phyloP scores from a whole-genome alignment of 495 filamentous ascomycete species.

The Aspergillus steynii region DNA sequence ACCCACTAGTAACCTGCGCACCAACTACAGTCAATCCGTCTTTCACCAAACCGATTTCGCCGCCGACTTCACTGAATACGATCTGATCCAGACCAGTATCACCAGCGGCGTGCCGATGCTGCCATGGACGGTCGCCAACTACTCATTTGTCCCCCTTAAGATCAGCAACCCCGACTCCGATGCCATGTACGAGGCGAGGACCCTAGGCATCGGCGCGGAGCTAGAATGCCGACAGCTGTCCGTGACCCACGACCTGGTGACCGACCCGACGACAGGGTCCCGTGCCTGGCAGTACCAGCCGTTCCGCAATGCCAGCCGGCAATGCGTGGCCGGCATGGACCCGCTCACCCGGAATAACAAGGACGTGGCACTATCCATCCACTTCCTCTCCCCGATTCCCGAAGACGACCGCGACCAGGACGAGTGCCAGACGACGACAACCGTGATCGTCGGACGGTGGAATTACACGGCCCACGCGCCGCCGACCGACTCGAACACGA shows the following conservation, averaged over 20 bases:
- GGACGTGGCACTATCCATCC: conserved; percentile 36
- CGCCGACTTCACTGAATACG: conserved; percentile 42
- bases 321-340: conserved; percentile 34
- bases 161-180: conserved; percentile 26
- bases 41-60: conserved; percentile 39
- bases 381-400: conserved; percentile 33
- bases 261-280: conserved; percentile 13
- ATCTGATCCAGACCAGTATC: conserved; percentile 44
- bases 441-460: conserved; percentile 44
- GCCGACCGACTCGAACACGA: conserved; percentile 33
- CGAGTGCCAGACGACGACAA: conserved; percentile 37
- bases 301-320: conserved; percentile 25
- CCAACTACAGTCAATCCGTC: conserved; percentile 37
- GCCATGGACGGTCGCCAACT: conserved; percentile 37
- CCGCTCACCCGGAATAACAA: conserved; percentile 22
- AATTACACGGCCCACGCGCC: conserved; percentile 30
- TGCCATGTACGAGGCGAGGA: conserved; percentile 31
- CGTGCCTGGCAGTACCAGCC: conserved; percentile 34
- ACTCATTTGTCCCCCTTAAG: conserved; percentile 38
- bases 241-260: conserved; percentile 17
- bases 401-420: conserved; percentile 23
- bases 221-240: conserved; percentile 31
- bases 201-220: conserved; percentile 33
- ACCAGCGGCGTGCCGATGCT: conserved; percentile 39
- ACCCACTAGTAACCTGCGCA: conserved; percentile 24